Percentiles rank a stretch among this genome's conserved stretches.
Evolutionary conservation across 805 yeast genomes (phyloP).

Genomic region (Candida tammaniensis): DNA sequence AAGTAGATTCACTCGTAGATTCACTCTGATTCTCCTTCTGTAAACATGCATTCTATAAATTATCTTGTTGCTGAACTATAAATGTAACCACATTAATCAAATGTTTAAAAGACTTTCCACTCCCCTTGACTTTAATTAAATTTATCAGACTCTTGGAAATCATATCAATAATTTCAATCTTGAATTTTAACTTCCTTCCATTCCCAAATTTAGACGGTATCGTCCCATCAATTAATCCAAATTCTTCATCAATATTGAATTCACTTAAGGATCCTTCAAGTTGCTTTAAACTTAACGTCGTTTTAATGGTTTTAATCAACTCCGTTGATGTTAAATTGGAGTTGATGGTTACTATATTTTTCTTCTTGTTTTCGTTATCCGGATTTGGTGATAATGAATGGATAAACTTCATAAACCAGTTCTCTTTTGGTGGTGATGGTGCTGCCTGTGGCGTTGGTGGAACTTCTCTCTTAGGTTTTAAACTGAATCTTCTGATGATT

Average conservation of each 20-base stretch:
- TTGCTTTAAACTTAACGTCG: conserved; percentile 43
- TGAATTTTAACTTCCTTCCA: conserved; percentile 47
- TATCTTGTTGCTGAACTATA: no score
- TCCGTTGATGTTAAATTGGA: conserved; percentile 27
- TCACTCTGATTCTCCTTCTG: no score
- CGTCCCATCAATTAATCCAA: conserved; percentile 42
- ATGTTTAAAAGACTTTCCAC: conserved; percentile 43
- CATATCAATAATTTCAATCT: conserved; percentile 40
- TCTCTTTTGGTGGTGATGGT: conserved; percentile 36
- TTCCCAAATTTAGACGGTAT: conserved; percentile 46
- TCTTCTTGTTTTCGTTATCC: no score
- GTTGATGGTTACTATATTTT: conserved; percentile 32
- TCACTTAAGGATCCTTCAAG: conserved; percentile 49
- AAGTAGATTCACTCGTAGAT: no score
- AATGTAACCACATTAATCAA: conserved; percentile 41
- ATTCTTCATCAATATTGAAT: conserved; percentile 42
- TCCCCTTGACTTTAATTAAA: conserved; percentile 44
- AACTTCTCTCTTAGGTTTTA: no score
- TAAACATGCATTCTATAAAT: conserved; percentile 4
- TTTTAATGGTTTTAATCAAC: conserved; percentile 33
- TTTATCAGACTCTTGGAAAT: conserved; percentile 38
- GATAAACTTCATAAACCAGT: conserved; percentile 41
- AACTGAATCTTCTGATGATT: conserved; percentile 24
- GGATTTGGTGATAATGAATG: conserved; percentile 17
- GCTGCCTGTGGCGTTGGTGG: conserved; percentile 41